phyloP scores from a whole-genome alignment of 2,329 filamentous ascomycete genomes.

The Periconia sp. region DNA sequence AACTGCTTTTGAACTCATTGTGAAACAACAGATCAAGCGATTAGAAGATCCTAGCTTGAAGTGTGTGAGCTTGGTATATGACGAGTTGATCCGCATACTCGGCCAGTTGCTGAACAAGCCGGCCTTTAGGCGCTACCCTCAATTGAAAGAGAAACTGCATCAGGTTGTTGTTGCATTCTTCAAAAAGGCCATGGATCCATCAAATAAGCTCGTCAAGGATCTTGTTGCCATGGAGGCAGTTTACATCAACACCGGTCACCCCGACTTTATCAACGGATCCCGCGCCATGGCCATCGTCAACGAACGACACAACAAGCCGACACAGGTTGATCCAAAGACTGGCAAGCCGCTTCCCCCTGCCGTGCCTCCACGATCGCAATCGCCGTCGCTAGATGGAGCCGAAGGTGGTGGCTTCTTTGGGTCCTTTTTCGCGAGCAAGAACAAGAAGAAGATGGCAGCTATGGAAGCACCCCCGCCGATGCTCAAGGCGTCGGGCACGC shows the following conservation, averaged over 20 bases:
- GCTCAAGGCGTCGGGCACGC: constrained; percentile 89
- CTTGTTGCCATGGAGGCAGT: constrained; percentile 94
- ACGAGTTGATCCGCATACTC: constrained; percentile 95
- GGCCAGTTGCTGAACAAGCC: constrained; percentile 87
- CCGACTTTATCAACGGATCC: constrained; percentile 96
- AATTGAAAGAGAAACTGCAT: constrained; percentile 96
- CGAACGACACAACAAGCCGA: constrained; percentile 88
- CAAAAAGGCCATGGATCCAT: constrained; percentile 98
- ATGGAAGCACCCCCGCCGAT: constrained; percentile 95
- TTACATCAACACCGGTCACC: constrained; percentile 98
- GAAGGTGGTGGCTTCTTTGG: constrained; percentile 82
- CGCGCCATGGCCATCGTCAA: constrained; percentile 98
- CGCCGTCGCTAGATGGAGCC: constrained; percentile 70
- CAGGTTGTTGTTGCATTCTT: constrained; percentile 91
- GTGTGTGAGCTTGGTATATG: constrained; percentile 96
- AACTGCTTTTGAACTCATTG: constrained; percentile 96
- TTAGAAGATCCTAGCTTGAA: constrained; percentile 96
- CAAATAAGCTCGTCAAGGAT: constrained; percentile 94
- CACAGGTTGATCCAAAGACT: constrained; percentile 97
- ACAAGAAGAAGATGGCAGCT: constrained; percentile 99
- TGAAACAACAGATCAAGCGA: constrained; percentile 97
- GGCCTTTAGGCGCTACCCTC: constrained; percentile 91
- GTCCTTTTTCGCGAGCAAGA: constrained; percentile 98
- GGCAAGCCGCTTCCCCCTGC: constrained; percentile 83
- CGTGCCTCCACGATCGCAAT: constrained; percentile 73